phyloP scores from a whole-genome alignment of 352 stramenopile species.

The Phytopythium aichiense region DNA sequence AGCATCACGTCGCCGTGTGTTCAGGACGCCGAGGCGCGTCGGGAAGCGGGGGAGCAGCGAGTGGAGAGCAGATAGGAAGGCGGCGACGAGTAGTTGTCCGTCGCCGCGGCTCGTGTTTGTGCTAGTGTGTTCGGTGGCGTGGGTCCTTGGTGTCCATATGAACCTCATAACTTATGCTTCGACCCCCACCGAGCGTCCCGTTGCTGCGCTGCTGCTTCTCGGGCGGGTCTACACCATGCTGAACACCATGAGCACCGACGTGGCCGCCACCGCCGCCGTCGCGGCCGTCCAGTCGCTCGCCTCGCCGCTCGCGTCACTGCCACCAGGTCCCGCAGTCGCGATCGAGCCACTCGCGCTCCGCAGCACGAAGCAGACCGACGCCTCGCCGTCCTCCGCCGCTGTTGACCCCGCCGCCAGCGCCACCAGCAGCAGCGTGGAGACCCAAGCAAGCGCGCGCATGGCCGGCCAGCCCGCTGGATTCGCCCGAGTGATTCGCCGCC shows the following conservation, averaged over 20 bases:
- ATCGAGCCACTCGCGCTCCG: no score
- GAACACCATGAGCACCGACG: not conserved
- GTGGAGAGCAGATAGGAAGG: conserved; percentile 3
- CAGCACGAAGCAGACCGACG: not conserved
- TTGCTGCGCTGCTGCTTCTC: not conserved
- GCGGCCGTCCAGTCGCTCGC: conserved; percentile 1
- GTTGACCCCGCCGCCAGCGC: not conserved
- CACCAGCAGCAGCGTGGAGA: not conserved
- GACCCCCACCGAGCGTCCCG: not conserved
- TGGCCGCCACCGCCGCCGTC: conserved; percentile 1
- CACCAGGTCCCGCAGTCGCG: not conserved
- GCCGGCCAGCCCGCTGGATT: not conserved
- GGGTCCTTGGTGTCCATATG: not conserved
- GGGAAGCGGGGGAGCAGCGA: not conserved
- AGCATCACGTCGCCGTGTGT: not conserved
- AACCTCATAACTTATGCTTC: conserved; percentile 4
- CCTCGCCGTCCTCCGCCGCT: not conserved
- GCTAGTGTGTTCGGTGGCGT: not conserved
- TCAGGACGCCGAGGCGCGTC: not conserved
- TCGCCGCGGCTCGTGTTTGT: not conserved
- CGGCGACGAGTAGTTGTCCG: not conserved
- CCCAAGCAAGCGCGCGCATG: not conserved
- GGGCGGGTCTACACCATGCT: not conserved
- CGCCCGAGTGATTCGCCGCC: not conserved
- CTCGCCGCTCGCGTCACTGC: not conserved